Evolutionary conservation across 768 basidiomycete genomes (phyloP), one percentile per base, ranked within the genome.

Genomic region (Mrakia frigida): DNA sequence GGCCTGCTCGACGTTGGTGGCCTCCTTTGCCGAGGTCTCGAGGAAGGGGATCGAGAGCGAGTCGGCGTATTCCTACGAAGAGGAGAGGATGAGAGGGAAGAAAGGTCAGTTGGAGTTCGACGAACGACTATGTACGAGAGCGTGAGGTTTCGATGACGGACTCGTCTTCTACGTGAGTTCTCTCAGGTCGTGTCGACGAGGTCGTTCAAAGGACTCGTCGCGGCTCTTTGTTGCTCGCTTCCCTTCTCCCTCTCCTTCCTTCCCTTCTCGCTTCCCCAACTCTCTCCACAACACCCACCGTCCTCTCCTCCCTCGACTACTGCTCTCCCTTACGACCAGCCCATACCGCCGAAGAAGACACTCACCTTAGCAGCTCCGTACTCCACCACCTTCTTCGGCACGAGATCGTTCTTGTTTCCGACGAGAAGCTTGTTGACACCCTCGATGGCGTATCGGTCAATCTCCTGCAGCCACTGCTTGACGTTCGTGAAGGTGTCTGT

Each of bases 301-400:
- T 18, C 37, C 50, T 23, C 21, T 33, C 70, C 21, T 6, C 46
- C 52, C 33, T 25, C n/a, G 0, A 70, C 53, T 21, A 35, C 33
- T 43, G n/a, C 41, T 18, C 5, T 18, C 25, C 23, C 31, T 33
- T 18, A 0, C 6, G 16, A 2, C 50, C 16, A 50, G 28, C 46
- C 6, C 37, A 5, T 73, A 53, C 70, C 11, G 71, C n/a, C 11
- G 67, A 39, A 52, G 50, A 41, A 31, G 53, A 67, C 39, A 80
- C 82, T 74, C 73, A 91, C 92, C 89, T 93, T 93, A 53, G 92
- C 92, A 61, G 90, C 90, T 74, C 89, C 89, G 82, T 93, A 92
- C 83, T 93, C 92, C 70, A 94, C 93, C 78, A 92, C 92, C 77
- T 78, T 78, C 77, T 78, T 78, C 25, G 77, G 60, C 31, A 78